Conservation (phyloP, 805 yeast species). For the Pichia manshurica region DNA sequence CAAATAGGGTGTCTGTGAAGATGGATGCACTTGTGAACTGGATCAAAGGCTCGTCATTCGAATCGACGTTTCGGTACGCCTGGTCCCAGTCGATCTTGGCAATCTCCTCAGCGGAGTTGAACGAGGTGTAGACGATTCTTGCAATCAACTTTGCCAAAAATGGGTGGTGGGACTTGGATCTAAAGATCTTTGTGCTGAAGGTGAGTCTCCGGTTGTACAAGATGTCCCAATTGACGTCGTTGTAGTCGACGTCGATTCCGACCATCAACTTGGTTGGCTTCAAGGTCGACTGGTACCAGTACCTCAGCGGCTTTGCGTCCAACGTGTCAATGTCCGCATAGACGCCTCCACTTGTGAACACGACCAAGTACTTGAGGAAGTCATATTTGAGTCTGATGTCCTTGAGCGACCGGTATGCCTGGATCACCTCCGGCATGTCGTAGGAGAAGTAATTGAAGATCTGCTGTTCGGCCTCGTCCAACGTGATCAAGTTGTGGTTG, state of each 20-base stretch:
- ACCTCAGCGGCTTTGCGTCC: slow-evolving; percentile 41
- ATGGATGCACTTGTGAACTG: slow-evolving; percentile 33
- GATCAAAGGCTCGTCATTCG: slow-evolving; percentile 31
- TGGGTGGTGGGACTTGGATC: slow-evolving; percentile 31
- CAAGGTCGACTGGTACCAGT: slow-evolving; percentile 25
- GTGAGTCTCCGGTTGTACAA: slow-evolving; percentile 30
- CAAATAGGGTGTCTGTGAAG: slow-evolving; percentile 31
- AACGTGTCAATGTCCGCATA: slow-evolving; percentile 58
- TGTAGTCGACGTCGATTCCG: slow-evolving; percentile 29
- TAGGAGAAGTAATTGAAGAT: slow-evolving; percentile 25
- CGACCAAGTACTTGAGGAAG: slow-evolving; percentile 47
- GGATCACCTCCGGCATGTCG: slow-evolving; percentile 45
- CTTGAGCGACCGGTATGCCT: slow-evolving; percentile 45
- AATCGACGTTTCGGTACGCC: slow-evolving; percentile 27
- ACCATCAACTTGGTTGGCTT: slow-evolving; percentile 24
- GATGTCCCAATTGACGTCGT: slow-evolving; percentile 29
- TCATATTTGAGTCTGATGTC: slow-evolving; percentile 47
- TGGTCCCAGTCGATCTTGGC: slow-evolving; percentile 26
- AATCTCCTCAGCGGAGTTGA: slow-evolving; percentile 23
- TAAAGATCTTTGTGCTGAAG: slow-evolving; percentile 26
- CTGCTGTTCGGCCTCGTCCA: slow-evolving; percentile 27
- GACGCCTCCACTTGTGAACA: slow-evolving; percentile 53
- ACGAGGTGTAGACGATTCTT: slow-evolving; percentile 26
- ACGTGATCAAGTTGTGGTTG: slow-evolving; percentile 27
- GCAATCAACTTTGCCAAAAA: slow-evolving; percentile 30